A percentile compares a stretch with the other conserved stretches of the same genome.
Evolutionary conservation across 2,329 filamentous ascomycete genomes (phyloP).

Genomic region (Microcyclospora tardicrescens): DNA sequence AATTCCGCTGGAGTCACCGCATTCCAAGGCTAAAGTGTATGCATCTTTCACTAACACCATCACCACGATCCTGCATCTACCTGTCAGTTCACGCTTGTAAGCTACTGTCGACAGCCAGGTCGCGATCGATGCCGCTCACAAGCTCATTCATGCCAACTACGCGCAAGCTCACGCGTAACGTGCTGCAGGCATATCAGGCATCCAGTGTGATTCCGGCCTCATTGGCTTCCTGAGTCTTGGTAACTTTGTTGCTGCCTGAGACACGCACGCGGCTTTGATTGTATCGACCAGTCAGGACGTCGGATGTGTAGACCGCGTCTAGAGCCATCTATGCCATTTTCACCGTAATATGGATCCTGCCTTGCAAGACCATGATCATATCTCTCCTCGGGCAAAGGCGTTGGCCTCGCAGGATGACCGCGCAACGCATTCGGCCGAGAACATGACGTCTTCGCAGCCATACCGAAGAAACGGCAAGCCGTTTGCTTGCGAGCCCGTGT

Average conservation of each 20-base stretch:
- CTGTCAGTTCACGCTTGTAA: neutral
- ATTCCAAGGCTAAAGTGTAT: neutral
- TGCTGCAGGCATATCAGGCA: neutral
- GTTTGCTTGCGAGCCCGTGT: constrained; percentile 22
- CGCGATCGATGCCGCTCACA: no score
- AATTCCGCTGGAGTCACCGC: neutral
- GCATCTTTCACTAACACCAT: no score
- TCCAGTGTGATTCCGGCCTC: neutral
- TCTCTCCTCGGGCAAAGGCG: neutral
- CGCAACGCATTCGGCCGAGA: no score
- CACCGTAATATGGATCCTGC: neutral
- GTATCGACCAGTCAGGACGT: neutral
- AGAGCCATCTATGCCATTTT: neutral
- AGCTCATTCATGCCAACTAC: neutral
- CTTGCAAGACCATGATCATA: no score
- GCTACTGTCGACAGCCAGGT: neutral
- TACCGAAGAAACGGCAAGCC: constrained; percentile 23
- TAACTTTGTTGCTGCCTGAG: neutral
- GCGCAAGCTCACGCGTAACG: neutral
- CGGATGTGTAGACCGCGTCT: neutral
- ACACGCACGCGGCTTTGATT: neutral
- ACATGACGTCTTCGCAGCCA: neutral
- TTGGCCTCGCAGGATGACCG: neutral
- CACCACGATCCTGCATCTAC: neutral
- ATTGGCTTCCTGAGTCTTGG: neutral